A percentile compares a stretch with the other conserved stretches of the same genome.
phyloP scores from a whole-genome alignment of 202 grass and related monocot genomes.

The Saccharum hybrid region DNA sequence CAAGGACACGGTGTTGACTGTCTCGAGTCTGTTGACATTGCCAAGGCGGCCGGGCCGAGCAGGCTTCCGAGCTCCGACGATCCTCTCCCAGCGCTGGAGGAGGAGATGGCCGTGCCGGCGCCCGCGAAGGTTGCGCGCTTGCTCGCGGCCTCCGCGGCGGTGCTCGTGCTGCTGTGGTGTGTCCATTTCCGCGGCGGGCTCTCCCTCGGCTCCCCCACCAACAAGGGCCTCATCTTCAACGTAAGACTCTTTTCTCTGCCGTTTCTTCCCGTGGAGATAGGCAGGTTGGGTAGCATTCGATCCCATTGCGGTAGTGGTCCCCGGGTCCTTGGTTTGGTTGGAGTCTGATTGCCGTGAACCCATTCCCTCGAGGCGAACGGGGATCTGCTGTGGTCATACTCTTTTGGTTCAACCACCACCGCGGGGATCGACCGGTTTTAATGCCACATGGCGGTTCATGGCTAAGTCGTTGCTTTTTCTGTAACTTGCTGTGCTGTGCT shows the following conservation, averaged over 20 bases:
- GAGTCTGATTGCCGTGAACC: neutral
- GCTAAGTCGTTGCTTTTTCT: neutral
- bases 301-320: neutral
- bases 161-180: constrained; percentile 85
- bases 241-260: constrained; percentile 28
- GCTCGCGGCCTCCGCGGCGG: constrained; percentile 52
- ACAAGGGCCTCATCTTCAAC: constrained; percentile 94
- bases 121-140: constrained; percentile 58
- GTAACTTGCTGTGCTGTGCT: constrained; percentile 1
- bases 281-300: neutral
- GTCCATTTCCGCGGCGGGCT: constrained; percentile 79
- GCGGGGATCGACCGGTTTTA: neutral
- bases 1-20: neutral
- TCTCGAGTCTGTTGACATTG: constrained; percentile 15
- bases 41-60: neutral
- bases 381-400: neutral
- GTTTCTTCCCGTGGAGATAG: neutral
- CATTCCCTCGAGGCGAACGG: neutral
- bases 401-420: neutral
- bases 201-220: constrained; percentile 60
- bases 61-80: constrained; percentile 22
- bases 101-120: constrained; percentile 58
- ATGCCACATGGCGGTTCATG: constrained; percentile 12
- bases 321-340: neutral
- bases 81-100: constrained; percentile 23